Evolutionary conservation across 768 basidiomycete genomes (phyloP), one percentile per base, ranked within the genome.

Genomic region (Megacollybia marginata): DNA sequence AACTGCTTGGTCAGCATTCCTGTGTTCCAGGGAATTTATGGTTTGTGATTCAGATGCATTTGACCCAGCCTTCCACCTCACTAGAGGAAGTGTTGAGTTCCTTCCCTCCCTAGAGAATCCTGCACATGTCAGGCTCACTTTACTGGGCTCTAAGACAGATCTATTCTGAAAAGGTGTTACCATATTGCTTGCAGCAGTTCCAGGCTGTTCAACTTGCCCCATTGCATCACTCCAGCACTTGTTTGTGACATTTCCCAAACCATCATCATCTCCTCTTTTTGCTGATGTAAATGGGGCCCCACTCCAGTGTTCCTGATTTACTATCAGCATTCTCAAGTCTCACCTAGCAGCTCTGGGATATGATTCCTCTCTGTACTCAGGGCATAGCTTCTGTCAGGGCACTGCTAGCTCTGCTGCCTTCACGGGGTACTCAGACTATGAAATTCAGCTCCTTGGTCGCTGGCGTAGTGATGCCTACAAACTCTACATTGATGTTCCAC

Each of bases 381-480:
- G 65, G 10, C 65, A 65, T 48, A 65, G 65, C 42, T 65, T 67
- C 50, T 48, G 58, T 10, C 50, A 57, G 1, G 59, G 62, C 3
- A 61, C 61, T 0, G 68, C 68, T 1, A 52, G 65, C 7, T 54
- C 63, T 4, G 68, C 69, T 1, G 59, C 59, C 1, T 49, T 55
- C 0, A 65, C 54, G 0, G 65, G 68, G 0, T 65, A 58, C 48
- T 48, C 57, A 2, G 66, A 68, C 34, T 57, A 64, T 32, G 63
- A 71, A 47, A 69, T 70, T 20, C 67, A 71, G 54, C 62, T 65
- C 9, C 57, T 70, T 2, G 65, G 69, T 9, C 61, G 63, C 12
- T 69, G 69, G 69, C 53, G 59, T 6, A 68, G 66, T 48, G 62
- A 70, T 44, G 59, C 63, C 10, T 70, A 69, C 62, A 67, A 66